phyloP scores from a whole-genome alignment of 2,329 filamentous ascomycete genomes.

The Aspergillus viridinutans region DNA sequence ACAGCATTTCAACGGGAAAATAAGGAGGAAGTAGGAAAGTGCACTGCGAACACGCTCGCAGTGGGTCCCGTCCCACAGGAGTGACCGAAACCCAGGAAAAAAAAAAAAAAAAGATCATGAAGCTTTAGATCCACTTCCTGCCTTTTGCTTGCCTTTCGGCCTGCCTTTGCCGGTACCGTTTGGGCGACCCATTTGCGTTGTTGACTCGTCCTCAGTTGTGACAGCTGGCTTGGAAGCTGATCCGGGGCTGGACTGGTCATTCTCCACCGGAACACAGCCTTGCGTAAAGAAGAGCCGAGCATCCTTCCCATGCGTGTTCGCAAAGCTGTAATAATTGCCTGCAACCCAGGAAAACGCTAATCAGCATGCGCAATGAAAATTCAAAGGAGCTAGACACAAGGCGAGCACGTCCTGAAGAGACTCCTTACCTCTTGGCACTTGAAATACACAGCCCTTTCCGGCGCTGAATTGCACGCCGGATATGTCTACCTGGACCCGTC shows the following conservation, averaged over 20 bases:
- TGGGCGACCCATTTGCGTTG: conserved; percentile 13
- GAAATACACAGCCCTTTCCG: conserved; percentile 82
- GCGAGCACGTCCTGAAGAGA: not conserved
- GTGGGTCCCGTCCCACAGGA: not conserved
- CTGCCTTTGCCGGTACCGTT: conserved; percentile 21
- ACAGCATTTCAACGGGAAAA: not conserved
- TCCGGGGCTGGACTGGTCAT: conserved; percentile 22
- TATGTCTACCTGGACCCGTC: conserved; percentile 72
- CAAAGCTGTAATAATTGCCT: conserved; percentile 94
- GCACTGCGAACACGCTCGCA: not conserved
- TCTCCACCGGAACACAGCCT: conserved; percentile 59
- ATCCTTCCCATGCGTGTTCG: conserved; percentile 68
- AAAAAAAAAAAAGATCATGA: not conserved
- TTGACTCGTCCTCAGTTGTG: conserved; percentile 18
- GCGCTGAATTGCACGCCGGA: conserved; percentile 64
- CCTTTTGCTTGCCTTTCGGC: conserved; percentile 33
- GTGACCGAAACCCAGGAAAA: not conserved
- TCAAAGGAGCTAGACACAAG: not conserved
- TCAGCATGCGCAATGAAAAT: not conserved
- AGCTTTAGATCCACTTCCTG: conserved; percentile 9
- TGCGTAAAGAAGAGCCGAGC: conserved; percentile 91
- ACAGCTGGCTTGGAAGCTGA: conserved; percentile 21
- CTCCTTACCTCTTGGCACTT: conserved; percentile 83
- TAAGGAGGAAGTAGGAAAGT: not conserved
- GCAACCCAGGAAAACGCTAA: not conserved